Evolutionary conservation across 2,329 filamentous ascomycete species (phyloP), one percentile per base, ranked within the genome.

Genomic region (Cephalotrichum gorgonifer): DNA sequence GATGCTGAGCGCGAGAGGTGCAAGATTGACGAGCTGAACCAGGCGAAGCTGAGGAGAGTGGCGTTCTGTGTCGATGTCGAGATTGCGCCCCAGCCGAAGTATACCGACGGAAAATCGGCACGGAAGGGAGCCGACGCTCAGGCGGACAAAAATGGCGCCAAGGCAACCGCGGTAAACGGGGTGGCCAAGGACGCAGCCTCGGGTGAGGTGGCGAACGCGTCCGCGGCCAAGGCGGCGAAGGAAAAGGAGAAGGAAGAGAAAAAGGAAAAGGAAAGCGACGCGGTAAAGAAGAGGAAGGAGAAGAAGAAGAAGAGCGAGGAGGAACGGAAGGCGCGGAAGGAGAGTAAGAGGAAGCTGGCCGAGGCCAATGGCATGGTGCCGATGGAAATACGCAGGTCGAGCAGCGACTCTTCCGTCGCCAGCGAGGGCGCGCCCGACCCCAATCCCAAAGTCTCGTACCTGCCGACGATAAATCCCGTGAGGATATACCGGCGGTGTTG

Each of bases 21-120:
- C 62, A 75, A 79, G 23, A 80, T 97, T 27, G 71, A 79, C 4
- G 90, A 95, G 55, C 72, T 98, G 43, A 83, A 89, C 55, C 80
- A 84, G 58, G 79, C 80, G 44, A 95, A 93, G 62, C 66, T 98
- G 52, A 79, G 88, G 48, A 81, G 89, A 48, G 93, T 98, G 1
- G 86, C 91, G 0, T 98, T 98, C 60, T 95, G 88, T 57, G 93
- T 98, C 3, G 93, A 98, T 60, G 90, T 98, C 4, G 93, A 98
- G 64, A 95, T 98, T 60, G 91, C 91, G 3, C 88, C 89, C 1
- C 82, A 88, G 60, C 88, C 90, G 23, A 83, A 80, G 56, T 93
- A 94, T 56, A 67, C 72, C 14, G 86, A 93, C 3, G 73, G 27
- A 12, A 43, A 28, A 35, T 12, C 28, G 22, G 47, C 61, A 60